Base-by-base conservation (phyloP, 2,329 filamentous ascomycete genomes). In the Blumeriella jaapii region DNA sequence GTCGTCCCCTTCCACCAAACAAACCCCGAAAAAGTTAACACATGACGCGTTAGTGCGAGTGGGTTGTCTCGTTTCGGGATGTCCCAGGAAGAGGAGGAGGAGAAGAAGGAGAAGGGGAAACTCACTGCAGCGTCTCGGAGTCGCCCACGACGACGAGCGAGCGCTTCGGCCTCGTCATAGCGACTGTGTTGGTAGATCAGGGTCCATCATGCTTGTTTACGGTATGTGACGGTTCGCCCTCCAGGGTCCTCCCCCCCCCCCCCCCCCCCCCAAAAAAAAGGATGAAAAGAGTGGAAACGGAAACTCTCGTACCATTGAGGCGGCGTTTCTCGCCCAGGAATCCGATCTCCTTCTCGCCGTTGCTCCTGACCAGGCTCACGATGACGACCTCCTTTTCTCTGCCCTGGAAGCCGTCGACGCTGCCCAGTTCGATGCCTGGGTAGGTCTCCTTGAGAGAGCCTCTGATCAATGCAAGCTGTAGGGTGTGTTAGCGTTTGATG, bases 341-440 rank as follows among this genome's bases (percentile, higher is more conserved):
- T 7, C 91, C 91, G 10, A 96, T 87, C 56, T 96, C 86, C 32
- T 78, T 75, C 31, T 86, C 74, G 5, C 74, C 48, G 55, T 98
- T 98, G 59, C 87, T 95, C 47, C 91, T 71, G 38, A 98, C 91
- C n/a, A 96, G 69, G 58, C 81, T 93, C 33, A 98, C 78, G 24
- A 98, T 71, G 11, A 98, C 79, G 2, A 84, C 91, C 59, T 98
- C 91, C 60, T 98, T 98, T 60, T 98, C 91, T 12, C 91, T 75
- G 20, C 91, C 91, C 59, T 98, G 91, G 56, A 98, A 98, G 2
- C 89, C 91, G 58, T 98, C 91, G 2, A 98, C 84, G 51, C 85
- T 94, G 20, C 91, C 91, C n/a, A 98, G 67, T 58, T 98, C 91
- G 32, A 98, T 75, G 9, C 81, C 85, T 0, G 82, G 81, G 50